Evolutionary conservation across 495 filamentous ascomycete genomes (phyloP).

Genomic region (Sphaerosporella brunnea): DNA sequence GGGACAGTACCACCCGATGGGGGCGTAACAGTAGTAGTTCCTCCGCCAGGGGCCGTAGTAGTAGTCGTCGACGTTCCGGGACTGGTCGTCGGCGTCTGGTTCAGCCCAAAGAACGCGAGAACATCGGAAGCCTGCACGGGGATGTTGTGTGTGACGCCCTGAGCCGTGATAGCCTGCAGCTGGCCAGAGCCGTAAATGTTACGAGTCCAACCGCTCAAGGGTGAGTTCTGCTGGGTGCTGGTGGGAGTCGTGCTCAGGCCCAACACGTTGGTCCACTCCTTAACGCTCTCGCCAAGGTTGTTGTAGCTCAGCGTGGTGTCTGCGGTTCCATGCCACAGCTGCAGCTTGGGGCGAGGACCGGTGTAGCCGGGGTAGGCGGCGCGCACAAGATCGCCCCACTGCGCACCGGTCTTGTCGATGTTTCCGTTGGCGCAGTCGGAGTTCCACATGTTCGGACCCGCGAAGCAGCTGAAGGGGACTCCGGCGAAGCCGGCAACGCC

Average conservation of each 20-base stretch:
- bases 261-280: constrained; percentile 36
- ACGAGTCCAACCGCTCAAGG: constrained; percentile 36
- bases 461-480: constrained; percentile 34
- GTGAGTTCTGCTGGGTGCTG: constrained; percentile 28
- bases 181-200: constrained; percentile 33
- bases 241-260: constrained; percentile 27
- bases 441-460: constrained; percentile 34
- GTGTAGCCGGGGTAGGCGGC: constrained; percentile 35
- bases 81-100: neutral
- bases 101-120: neutral
- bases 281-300: constrained; percentile 35
- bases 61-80: neutral
- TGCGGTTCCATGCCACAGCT: constrained; percentile 36
- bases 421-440: constrained; percentile 32
- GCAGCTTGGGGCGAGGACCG: constrained; percentile 32
- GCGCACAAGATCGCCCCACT: constrained; percentile 35
- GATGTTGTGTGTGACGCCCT: constrained; percentile 13
- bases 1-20: neutral
- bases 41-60: neutral
- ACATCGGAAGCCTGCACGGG: neutral
- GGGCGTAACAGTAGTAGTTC: neutral
- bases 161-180: constrained; percentile 13
- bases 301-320: constrained; percentile 34
- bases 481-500: constrained; percentile 36
- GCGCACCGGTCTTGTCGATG: constrained; percentile 30